These are phyloP conservation scores for Bolboschoenus planiculmis DNA, from an alignment of 176 grass and related monocot species.

Conservation along the genomic window DNA sequence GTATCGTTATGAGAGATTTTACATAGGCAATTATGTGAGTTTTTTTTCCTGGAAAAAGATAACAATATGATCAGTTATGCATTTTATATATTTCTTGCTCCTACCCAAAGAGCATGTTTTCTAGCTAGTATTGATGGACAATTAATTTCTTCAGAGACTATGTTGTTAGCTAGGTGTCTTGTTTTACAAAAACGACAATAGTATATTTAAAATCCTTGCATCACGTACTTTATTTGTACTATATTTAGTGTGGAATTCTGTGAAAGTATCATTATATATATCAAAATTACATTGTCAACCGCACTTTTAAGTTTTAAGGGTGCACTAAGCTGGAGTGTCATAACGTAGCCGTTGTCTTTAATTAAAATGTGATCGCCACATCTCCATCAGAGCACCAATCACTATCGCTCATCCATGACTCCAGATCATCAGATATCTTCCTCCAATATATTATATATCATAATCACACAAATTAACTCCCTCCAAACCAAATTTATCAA, in stretches of 20 bases:
- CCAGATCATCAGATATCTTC: not conserved
- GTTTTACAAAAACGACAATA: not conserved
- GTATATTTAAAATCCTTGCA: not conserved
- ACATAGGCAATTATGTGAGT: not conserved
- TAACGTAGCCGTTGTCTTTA: not conserved
- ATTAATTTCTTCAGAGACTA: not conserved
- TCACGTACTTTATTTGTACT: not conserved
- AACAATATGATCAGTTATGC: not conserved
- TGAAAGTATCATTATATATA: not conserved
- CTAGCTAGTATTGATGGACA: not conserved
- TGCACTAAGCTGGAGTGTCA: not conserved
- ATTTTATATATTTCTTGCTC: not conserved
- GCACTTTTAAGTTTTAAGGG: not conserved
- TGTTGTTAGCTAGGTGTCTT: not conserved
- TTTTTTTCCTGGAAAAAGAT: not conserved
- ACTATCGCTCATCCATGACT: not conserved
- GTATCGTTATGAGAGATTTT: not conserved
- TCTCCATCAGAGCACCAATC: not conserved
- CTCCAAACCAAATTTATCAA: not conserved
- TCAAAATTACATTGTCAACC: not conserved
- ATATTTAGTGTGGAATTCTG: not conserved
- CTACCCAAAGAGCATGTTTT: not conserved
- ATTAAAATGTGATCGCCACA: not conserved
- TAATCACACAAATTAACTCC: not conserved
- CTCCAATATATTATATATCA: not conserved